Evolutionary conservation across 768 basidiomycete genomes (phyloP).

Genomic region (Terana coerulea): DNA sequence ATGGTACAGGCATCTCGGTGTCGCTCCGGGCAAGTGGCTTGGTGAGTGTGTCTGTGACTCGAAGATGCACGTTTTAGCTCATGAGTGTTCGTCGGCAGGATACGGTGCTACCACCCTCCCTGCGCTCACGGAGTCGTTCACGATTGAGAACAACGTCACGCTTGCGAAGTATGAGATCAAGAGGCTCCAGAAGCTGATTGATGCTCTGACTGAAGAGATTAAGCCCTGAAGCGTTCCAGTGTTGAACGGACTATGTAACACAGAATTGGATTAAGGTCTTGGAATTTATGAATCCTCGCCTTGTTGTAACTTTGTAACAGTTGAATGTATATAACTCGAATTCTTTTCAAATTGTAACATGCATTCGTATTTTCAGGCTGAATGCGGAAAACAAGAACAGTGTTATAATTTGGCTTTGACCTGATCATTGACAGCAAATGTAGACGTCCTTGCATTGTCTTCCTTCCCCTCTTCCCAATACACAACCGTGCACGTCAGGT

Average conservation of each 20-base stretch:
- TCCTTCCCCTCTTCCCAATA: slow-evolving; percentile 79
- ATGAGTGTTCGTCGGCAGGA: slow-evolving; percentile 35
- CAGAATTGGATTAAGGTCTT: too few relatives aligned
- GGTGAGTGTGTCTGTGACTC: slow-evolving; percentile 39
- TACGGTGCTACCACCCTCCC: slow-evolving; percentile 87
- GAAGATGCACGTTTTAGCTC: background rate
- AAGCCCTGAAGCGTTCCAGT: slow-evolving; percentile 5
- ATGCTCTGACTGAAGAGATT: slow-evolving; percentile 20
- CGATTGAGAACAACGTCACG: slow-evolving; percentile 60
- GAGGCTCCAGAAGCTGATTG: slow-evolving; percentile 52
- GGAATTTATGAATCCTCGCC: too few relatives aligned
- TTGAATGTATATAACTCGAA: too few relatives aligned
- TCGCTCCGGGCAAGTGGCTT: slow-evolving; percentile 84
- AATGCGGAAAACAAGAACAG: too few relatives aligned
- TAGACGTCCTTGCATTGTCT: slow-evolving; percentile 31
- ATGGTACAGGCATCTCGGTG: slow-evolving; percentile 84
- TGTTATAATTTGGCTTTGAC: slow-evolving; percentile 24
- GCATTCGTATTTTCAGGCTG: too few relatives aligned
- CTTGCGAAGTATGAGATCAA: slow-evolving; percentile 57
- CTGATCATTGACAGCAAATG: slow-evolving; percentile 7
- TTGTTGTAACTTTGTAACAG: too few relatives aligned
- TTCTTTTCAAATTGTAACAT: too few relatives aligned
- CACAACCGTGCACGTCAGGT: slow-evolving; percentile 80
- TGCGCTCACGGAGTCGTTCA: slow-evolving; percentile 72
- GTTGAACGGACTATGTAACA: background rate